These are phyloP conservation scores for Breynia disticha DNA, from an alignment of 441 rosid genomes.

Conservation along the genomic window DNA sequence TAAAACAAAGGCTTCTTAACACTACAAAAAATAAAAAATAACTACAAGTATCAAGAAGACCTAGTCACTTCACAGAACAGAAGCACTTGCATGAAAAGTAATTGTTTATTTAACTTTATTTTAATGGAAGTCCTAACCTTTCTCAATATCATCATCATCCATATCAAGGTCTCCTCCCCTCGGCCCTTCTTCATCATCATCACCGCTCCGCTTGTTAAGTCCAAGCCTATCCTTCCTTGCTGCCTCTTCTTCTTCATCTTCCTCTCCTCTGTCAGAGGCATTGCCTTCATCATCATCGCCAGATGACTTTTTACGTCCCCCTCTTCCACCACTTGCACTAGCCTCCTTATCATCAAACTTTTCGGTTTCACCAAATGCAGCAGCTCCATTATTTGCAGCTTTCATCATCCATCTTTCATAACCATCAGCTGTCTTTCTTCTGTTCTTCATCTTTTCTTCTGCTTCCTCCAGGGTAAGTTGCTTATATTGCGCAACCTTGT, in stretches of 20 bases:
- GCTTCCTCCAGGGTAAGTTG: constrained; percentile 97
- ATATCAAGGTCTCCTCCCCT: constrained; percentile 87
- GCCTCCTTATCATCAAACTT: constrained; percentile 63
- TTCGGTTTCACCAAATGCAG: constrained; percentile 81
- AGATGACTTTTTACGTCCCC: constrained; percentile 65
- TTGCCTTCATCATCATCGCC: constrained; percentile 77
- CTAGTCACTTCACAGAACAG: neutral
- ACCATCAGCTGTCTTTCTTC: constrained; percentile 96
- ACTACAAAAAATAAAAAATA: too few species aligned
- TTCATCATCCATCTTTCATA: constrained; percentile 99
- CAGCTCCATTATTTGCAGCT: constrained; percentile 82
- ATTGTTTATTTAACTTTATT: neutral
- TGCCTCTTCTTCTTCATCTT: constrained; percentile 90
- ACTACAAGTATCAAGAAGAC: neutral
- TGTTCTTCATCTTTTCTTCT: constrained; percentile 90
- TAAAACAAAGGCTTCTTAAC: too few species aligned
- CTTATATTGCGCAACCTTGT: constrained; percentile 92
- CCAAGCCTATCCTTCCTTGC: constrained; percentile 82
- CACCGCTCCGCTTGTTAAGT: constrained; percentile 52
- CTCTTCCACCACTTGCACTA: constrained; percentile 43
- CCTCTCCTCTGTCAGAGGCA: constrained; percentile 77
- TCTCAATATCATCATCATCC: constrained; percentile 94
- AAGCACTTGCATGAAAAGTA: too few species aligned
- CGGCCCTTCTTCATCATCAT: constrained; percentile 89
- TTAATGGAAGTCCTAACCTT: constrained; percentile 39